These are phyloP conservation scores for Tritrichomonas foetus DNA, from an alignment of 208 protist genomes.

Conservation along the genomic window DNA sequence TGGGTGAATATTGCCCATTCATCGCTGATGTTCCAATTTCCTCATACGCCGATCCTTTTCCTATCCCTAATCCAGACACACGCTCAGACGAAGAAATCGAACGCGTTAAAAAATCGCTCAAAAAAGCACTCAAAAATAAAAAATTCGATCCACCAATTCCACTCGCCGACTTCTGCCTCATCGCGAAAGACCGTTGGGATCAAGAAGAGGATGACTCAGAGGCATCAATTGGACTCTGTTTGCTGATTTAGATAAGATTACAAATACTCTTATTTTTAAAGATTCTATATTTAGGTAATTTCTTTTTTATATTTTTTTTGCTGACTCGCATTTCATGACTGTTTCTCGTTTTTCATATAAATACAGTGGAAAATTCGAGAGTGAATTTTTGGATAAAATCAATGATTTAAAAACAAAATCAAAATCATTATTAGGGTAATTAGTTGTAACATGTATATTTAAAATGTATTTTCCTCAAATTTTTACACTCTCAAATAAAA, in stretches of 20 bases:
- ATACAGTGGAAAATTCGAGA: too few species aligned
- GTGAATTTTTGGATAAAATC: too few species aligned
- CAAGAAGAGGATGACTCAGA: background rate
- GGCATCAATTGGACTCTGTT: background rate
- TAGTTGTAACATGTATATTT: too few species aligned
- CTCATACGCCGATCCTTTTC: constrained; percentile 14
- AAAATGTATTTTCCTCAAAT: too few species aligned
- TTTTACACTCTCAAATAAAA: too few species aligned
- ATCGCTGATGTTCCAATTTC: constrained; percentile 31
- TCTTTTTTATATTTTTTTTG: too few species aligned
- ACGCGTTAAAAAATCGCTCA: background rate
- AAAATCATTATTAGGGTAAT: too few species aligned
- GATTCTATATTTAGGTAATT: too few species aligned
- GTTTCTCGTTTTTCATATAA: too few species aligned
- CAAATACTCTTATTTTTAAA: too few species aligned
- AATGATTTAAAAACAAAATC: too few species aligned
- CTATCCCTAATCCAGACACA: background rate
- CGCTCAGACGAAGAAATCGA: background rate
- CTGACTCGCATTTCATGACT: too few species aligned
- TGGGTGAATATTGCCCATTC: constrained; percentile 8
- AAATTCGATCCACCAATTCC: background rate
- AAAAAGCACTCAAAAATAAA: background rate
- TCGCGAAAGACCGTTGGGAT: constrained; percentile 6
- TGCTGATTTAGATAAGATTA: background rate
- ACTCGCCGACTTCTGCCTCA: background rate